Base-by-base conservation (phyloP, 257 asterid genomes). In the Verbena officinalis region DNA sequence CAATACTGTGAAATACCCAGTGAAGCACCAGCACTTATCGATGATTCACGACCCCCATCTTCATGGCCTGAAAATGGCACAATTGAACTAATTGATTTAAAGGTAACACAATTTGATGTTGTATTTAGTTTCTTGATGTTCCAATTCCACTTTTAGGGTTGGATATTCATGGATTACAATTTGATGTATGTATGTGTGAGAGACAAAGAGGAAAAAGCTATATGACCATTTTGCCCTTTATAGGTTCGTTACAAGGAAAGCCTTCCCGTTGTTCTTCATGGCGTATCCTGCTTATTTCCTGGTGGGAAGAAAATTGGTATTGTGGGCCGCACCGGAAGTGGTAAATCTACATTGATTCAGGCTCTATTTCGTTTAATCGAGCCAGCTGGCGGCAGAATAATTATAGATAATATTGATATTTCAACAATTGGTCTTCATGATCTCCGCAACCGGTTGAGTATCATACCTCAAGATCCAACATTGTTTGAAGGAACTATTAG, bases 311-410 rank as follows among this genome's bases (percentile, higher is more conserved):
- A 88, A 75, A 83, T 90, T 39, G 99, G 99, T 69, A 94, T 94
- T 64, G 99, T 94, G 73, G 99, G 99, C 30, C 97, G 99, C 27
- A 94, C 99, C 51, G 99, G 99, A 71, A 94, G 99, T 71, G 99
- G 99, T 21, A 94, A 94, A 84, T 94, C 99, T 39, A 94, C 99
- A 43, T 66, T 94, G 81, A 94, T 94, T 64, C 99, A 94, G 77
- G 99, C 99, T 27, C 84, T 94, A 40, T 94, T 94, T 72, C 88
- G 99, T 48, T 70, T 90, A 81, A 81, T 90, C 60, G 99, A 94
- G 80, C 99, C 99, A 34, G 85, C 81, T 24, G 90, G 83, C 58
- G 99, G 99, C 63, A 85, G 82, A 72, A 94, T 94, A 73, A 75
- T 88, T 27, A 90, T 94, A 20, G 99, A 94, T 78, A 71, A 65